A percentile compares a stretch with the other conserved stretches of the same genome.
Conservation (phyloP, 768 basidiomycete genomes). For the Candolleomyces aberdarensis region DNA sequence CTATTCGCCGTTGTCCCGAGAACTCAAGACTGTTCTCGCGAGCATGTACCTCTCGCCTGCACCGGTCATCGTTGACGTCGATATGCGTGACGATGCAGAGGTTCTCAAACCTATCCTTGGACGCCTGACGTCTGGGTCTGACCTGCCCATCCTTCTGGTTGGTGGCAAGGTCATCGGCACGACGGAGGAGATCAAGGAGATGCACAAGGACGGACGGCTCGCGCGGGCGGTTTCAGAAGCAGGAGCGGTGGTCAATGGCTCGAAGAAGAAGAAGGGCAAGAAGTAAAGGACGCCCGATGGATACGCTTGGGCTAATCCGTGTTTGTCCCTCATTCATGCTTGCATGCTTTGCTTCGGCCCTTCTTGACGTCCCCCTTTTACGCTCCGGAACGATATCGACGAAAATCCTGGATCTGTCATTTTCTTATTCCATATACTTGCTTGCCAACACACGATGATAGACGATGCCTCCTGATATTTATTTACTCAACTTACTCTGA, state of each 20-base stretch:
- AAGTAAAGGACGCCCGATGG: slow-evolving; percentile 21
- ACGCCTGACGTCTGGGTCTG: slow-evolving; percentile 52
- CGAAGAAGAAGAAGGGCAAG: slow-evolving; percentile 51
- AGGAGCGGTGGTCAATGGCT: slow-evolving; percentile 54
- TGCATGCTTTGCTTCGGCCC: neutral
- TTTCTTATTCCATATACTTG: too few relatives aligned
- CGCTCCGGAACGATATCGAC: too few relatives aligned
- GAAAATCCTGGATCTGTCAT: too few relatives aligned
- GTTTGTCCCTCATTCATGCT: neutral
- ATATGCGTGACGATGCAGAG: slow-evolving; percentile 66
- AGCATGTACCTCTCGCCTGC: slow-evolving; percentile 56
- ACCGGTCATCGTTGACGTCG: slow-evolving; percentile 69
- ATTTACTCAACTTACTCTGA: too few relatives aligned
- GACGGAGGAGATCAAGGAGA: slow-evolving; percentile 47
- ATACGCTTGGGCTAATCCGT: slow-evolving; percentile 6
- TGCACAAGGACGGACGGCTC: slow-evolving; percentile 51
- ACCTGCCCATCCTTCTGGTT: slow-evolving; percentile 67
- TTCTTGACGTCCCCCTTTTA: too few relatives aligned
- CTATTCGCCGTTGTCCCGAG: slow-evolving; percentile 63
- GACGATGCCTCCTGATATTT: too few relatives aligned
- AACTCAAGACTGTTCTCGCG: slow-evolving; percentile 57
- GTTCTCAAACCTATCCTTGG: slow-evolving; percentile 59
- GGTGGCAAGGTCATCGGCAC: slow-evolving; percentile 58
- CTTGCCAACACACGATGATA: too few relatives aligned
- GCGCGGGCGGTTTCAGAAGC: slow-evolving; percentile 46